Evolutionary conservation across 2,329 filamentous ascomycete species (phyloP).

Genomic region (Phialocephala sp.): DNA sequence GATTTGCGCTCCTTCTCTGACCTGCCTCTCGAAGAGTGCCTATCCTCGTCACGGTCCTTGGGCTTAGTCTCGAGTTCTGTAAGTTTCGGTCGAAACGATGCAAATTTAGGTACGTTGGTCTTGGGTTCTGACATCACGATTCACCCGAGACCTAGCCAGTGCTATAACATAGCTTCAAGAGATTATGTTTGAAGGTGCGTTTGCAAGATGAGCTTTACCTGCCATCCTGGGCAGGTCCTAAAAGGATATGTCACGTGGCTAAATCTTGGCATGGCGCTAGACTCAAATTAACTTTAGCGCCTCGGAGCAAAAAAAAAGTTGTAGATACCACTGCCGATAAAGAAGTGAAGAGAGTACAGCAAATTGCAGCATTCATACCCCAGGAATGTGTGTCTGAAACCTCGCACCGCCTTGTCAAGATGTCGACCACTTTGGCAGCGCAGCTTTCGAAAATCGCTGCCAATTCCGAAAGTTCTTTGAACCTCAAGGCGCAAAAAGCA

Average conservation of each 20-base stretch:
- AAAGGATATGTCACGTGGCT: not conserved
- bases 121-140: constrained; percentile 36
- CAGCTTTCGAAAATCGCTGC: constrained; percentile 93
- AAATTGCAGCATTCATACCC: not conserved
- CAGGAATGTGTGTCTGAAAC: constrained; percentile 2
- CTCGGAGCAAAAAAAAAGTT: constrained; percentile 16
- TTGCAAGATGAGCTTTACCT: not conserved
- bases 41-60: constrained; percentile 16
- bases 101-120: constrained; percentile 68
- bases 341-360: not conserved
- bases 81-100: constrained; percentile 69
- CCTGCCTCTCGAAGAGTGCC: constrained; percentile 24
- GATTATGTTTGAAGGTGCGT: not conserved
- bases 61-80: constrained; percentile 16
- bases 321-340: not conserved
- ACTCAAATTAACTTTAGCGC: not conserved
- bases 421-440: constrained; percentile 87
- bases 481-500: constrained; percentile 90
- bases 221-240: too few relatives aligned
- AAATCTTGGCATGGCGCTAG: constrained; percentile 8
- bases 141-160: constrained; percentile 14
- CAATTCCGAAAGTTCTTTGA: constrained; percentile 86
- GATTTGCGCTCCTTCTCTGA: constrained; percentile 30
- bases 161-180: constrained; percentile 23
- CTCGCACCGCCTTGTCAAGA: constrained; percentile 45